Base-by-base conservation (phyloP, 805 yeast genomes). In the Kodamaea kakaduensis region DNA sequence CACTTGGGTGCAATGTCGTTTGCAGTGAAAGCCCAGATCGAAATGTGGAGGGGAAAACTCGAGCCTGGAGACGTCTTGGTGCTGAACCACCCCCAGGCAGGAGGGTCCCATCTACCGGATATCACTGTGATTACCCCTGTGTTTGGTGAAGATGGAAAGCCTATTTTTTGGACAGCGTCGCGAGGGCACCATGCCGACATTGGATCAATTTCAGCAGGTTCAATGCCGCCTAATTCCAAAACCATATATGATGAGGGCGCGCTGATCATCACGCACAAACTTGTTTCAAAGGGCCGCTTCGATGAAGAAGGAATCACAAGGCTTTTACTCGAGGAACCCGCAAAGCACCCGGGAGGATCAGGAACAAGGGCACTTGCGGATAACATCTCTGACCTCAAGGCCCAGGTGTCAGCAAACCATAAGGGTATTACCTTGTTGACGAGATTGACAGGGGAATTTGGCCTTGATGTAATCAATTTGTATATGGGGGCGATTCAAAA, bases 121-220 rank as follows among this genome's bases (percentile, higher is more conserved):
- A 87, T 89, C 44, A 89, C 97, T 0, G 94, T 89, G 9, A 80
- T 90, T 29, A 84, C 96, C 0, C 97, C 97, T 0, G 88, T 89
- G 1, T 83, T 86, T 52, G 67, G 68, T 18, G 41, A 47, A 14
- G 42, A 50, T 17, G 68, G 63, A 15, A 73, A 67, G 5, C 71
- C 86, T 22, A 75, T 87, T 17, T 89, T 89, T 56, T 89, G 86
- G 69, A 88, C 86, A 9, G 97, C 97, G 0, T 81, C 95, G 0
- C 71, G 97, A 45, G 97, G 96, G 2, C 97, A 89, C 60, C 97
- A 90, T 61, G 89, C 96, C 5, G 97, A 89, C 58, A 89, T 90
- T 51, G 97, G 97, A 12, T 94, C 95, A 9, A 76, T 82, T 39
- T 61, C 86, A 22, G 95, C 97, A 1, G 97, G 97, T 1, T 83